Base-by-base conservation (phyloP, 768 basidiomycete genomes). In the Piloderma croceum region DNA sequence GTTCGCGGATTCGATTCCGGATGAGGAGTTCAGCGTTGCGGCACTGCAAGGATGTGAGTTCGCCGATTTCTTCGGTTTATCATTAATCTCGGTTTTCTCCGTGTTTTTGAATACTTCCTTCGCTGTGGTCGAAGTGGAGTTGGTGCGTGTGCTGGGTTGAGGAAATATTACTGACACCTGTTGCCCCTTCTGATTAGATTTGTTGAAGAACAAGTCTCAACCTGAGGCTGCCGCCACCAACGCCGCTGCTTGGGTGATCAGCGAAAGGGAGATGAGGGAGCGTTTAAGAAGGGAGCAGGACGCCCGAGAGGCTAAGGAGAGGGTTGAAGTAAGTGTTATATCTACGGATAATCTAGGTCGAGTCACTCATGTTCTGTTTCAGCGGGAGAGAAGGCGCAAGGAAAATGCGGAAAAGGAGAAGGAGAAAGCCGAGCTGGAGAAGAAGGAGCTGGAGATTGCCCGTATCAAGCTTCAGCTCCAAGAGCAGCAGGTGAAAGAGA, bases 11-110 rank as follows among this genome's bases (percentile, higher is more conserved):
- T 68, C 77, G 18, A 79, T 93, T 17, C 89, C 91, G 1, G 84
- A 90, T 25, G 81, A 83, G 29, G 84, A 87, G 64, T 89, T 92
- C 56, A 87, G 85, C 53, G 85, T 92, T 40, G 90, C 91, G 15
- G 83, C 88, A 42, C 68, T 96, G 39, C 90, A 93, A 65, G 90
- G 89, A 59, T 91, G 85, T 87, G 59, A 75, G 85, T 80, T 24
- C 53, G 18, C 39, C 46, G 48, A 50, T 51, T 49, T 38, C 38
- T 52, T 48, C 52, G 47, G 41, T 44, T 31, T 31, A 44, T 41
- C 39, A 37, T 25, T 39, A 22, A 31, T 38, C 27, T 38, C 34
- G n/a, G 39, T 24, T 38, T 41, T 38, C 23, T 38, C 27, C 24
- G 34, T 37, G 39, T 42, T n/a, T 36, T 35, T 50, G 33, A 35